Conservation (phyloP, 495 filamentous ascomycete species). For the Penicillium antarcticum region DNA sequence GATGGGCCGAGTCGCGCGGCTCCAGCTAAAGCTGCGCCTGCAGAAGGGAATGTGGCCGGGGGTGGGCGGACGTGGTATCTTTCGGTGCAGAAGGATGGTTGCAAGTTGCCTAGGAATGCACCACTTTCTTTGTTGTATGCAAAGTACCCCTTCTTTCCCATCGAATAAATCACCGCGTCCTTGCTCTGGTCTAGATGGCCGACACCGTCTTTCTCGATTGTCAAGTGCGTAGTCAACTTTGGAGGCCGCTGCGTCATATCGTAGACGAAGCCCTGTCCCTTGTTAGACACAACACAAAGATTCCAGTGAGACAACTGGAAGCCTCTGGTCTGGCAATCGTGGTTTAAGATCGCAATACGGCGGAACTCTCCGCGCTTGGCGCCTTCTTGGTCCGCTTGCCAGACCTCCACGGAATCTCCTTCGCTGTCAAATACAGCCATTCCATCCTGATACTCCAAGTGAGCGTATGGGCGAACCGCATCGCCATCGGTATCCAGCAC, state of each 20-base stretch:
- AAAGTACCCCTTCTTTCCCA: constrained; percentile 35
- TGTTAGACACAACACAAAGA: constrained; percentile 38
- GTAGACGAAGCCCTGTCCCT: constrained; percentile 39
- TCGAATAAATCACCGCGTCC: constrained; percentile 37
- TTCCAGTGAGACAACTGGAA: constrained; percentile 39
- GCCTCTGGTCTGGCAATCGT: constrained; percentile 37
- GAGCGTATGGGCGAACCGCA: constrained; percentile 33
- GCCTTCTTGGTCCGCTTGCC: constrained; percentile 32
- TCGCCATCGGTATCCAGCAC: constrained; percentile 24
- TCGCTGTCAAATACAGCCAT: constrained; percentile 40
- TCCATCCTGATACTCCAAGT: constrained; percentile 42
- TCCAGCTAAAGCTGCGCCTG: constrained; percentile 16
- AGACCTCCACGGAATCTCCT: constrained; percentile 37
- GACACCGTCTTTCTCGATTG: constrained; percentile 30
- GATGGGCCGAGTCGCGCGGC: constrained; percentile 15
- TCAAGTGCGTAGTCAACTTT: constrained; percentile 22
- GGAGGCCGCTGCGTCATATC: constrained; percentile 39
- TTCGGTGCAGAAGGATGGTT: constrained; percentile 25
- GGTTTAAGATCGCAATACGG: constrained; percentile 32
- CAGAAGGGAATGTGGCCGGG: constrained; percentile 3
- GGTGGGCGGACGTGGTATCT: constrained; percentile 35
- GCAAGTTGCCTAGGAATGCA: constrained; percentile 25
- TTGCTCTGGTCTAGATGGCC: constrained; percentile 38
- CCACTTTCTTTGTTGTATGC: constrained; percentile 31
- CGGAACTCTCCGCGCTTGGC: constrained; percentile 34